Conservation (phyloP, 805 yeast genomes). For the Metschnikowia colocasiae region DNA sequence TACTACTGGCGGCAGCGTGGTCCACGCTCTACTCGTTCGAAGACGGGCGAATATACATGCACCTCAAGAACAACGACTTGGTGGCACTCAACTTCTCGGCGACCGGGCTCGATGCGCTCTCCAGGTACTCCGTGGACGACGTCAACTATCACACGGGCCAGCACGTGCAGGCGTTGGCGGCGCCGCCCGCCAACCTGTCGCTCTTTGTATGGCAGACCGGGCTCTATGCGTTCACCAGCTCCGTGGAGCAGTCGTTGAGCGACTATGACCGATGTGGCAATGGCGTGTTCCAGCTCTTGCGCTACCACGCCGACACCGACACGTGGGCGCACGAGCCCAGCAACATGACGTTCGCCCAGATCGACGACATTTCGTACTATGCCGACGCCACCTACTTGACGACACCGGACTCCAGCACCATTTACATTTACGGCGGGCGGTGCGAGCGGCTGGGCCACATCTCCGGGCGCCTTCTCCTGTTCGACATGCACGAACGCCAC, state of each 20-base stretch:
- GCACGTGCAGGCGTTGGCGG: conserved; percentile 18
- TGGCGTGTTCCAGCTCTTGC: conserved; percentile 23
- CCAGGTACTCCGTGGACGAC: conserved; percentile 12
- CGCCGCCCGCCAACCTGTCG: conserved; percentile 34
- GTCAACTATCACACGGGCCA: conserved; percentile 22
- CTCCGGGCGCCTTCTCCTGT: conserved; percentile 42
- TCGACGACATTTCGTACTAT: conserved; percentile 30
- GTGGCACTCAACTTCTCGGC: conserved; percentile 34
- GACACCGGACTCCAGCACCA: conserved; percentile 30
- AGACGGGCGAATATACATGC: conserved; percentile 33
- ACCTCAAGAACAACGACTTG: conserved; percentile 35
- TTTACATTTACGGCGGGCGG: conserved; percentile 56
- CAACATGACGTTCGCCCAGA: conserved; percentile 21
- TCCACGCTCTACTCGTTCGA: conserved; percentile 34
- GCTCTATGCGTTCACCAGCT: conserved; percentile 29
- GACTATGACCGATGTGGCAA: conserved; percentile 25
- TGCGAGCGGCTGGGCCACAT: conserved; percentile 24
- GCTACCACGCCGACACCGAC: conserved; percentile 18
- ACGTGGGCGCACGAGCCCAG: conserved; percentile 20
- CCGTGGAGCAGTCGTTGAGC: conserved; percentile 1
- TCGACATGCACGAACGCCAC: conserved; percentile 33
- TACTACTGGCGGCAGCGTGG: conserved; percentile 21
- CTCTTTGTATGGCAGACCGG: conserved; percentile 27
- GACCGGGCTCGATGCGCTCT: conserved; percentile 24
- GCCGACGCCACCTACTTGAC: conserved; percentile 41